Evolutionary conservation across 805 yeast species (phyloP), one percentile per base, ranked within the genome.

Genomic region (Candida maris): DNA sequence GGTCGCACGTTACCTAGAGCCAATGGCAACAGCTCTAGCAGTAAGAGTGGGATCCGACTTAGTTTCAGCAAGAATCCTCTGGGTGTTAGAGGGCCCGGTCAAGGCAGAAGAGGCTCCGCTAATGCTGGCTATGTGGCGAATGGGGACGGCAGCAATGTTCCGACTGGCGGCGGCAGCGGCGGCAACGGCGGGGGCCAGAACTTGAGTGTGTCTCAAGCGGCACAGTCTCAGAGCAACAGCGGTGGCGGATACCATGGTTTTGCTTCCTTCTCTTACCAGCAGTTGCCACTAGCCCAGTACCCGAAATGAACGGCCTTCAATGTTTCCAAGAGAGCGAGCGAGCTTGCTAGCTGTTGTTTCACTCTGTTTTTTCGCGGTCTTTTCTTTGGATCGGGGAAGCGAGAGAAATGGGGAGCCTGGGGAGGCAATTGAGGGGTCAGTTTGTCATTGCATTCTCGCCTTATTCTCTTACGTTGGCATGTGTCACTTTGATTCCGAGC

Each of bases 61-160:
- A 85, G 96, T 35, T 93, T 89, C 57, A 86, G 96, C 29, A 93
- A 93, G 64, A 93, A 93, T 59, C 98, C 98, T 15, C 73, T 93
- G 49, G 98, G 98, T 27, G 98, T 93, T 3, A 77, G 98, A 50
- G 95, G 96, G 4, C 62, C 62, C 12, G 56, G 57, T 21, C 62
- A 56, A 38, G 53, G 49, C 28, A 49, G 63, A 44, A 45, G 62
- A 41, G 49, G 50, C 17, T 48, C 53, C 9, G 32, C 42, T 5
- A 48, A 43, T 34, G 43, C 51, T 6, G 40, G 40, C 15, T 45
- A 31, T 35, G 30, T 38, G 20, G 29, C 51, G n/a, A 39, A 34
- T 34, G 34, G 37, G 18, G 26, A 23, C 34, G 19, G 30, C 20
- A 15, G 32, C 22, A 32, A 22, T 21, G 38, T 33, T 16, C 26